Evolutionary conservation across 73 alveolate species (phyloP), one percentile per base, ranked within the genome.

Genomic region (Effrenium voratum): DNA sequence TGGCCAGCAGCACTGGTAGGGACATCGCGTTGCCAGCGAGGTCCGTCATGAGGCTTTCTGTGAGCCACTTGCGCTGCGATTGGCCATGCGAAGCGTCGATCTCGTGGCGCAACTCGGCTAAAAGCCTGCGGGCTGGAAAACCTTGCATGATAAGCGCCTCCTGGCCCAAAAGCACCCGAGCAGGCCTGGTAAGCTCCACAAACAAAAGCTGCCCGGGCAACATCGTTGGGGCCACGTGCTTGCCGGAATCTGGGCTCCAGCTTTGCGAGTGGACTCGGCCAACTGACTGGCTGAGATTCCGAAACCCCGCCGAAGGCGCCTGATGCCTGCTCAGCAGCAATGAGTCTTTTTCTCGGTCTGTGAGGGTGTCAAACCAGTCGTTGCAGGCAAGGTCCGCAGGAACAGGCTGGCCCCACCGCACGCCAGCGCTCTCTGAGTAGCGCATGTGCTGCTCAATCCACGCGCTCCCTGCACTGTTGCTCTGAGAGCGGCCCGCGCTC

Each of bases 201-300:
- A 57, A 85, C 16, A 85, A 60, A 22, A 80, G 44, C 93, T 82
- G 93, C 8, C 77, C 76, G 28, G 93, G 93, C 32, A 82, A 76
- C 93, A 85, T 85, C 19, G 93, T 85, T 41, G 93, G 93, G n/a
- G 93, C 93, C 80, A 57, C n/a, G 45, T 57, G 46, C 76, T 82
- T 45, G 81, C n/a, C 19, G 13, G 66, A 40, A 5, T 57, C 81
- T 5, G 41, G 22, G 63, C 50, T 32, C 16, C 10, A 38, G 47
- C 63, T 85, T 13, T 5, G 1, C 59, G 45, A 13, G 81, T 59
- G 57, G 81, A n/a, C 93, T 63, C 93, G 36, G 44, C 57, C 60
- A 38, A 85, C 5, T 15, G 81, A 38, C 45, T 85, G 93, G 82
- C 59, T 15, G 13, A 85, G 19, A 40, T 85, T 85, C 47, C 93